These are phyloP conservation scores for Botrytis tulipae DNA, from an alignment of 2,329 filamentous ascomycete species.

Conservation along the genomic window DNA sequence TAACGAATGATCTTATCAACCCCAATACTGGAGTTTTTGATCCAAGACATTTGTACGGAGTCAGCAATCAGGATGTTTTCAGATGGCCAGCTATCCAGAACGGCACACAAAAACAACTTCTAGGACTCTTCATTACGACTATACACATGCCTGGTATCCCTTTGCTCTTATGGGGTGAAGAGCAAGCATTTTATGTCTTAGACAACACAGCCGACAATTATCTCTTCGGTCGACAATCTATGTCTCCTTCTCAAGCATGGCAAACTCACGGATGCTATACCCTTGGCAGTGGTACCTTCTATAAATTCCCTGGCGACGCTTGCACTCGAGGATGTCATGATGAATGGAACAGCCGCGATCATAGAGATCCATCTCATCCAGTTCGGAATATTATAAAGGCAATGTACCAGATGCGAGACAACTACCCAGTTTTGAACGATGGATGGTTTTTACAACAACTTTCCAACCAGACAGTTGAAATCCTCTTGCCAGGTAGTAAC, in stretches of 20 bases:
- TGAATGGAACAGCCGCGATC: slow-evolving; percentile 56
- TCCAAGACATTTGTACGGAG: slow-evolving; percentile 62
- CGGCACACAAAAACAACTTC: slow-evolving; percentile 55
- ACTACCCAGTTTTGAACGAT: slow-evolving; percentile 58
- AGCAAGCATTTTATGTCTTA: slow-evolving; percentile 62
- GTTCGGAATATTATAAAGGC: slow-evolving; percentile 59
- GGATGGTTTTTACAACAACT: slow-evolving; percentile 55
- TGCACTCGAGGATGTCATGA: slow-evolving; percentile 56
- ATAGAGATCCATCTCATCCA: slow-evolving; percentile 60
- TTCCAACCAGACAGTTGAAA: slow-evolving; percentile 53
- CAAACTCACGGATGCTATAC: slow-evolving; percentile 63
- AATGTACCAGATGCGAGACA: slow-evolving; percentile 58
- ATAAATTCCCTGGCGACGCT: slow-evolving; percentile 55
- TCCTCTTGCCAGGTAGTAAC: slow-evolving; percentile 52
- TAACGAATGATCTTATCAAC: slow-evolving; percentile 60
- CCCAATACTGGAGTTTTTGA: slow-evolving; percentile 60
- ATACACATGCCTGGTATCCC: slow-evolving; percentile 61
- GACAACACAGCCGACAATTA: slow-evolving; percentile 65
- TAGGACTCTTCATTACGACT: slow-evolving; percentile 58
- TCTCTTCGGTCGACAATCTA: slow-evolving; percentile 62
- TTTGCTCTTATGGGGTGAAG: slow-evolving; percentile 61
- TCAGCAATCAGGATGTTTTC: slow-evolving; percentile 65
- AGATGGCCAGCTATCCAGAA: slow-evolving; percentile 59
- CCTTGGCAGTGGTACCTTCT: slow-evolving; percentile 55
- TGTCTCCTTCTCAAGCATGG: slow-evolving; percentile 61